Conservation (phyloP, 768 basidiomycete species). For the Boletus sp. region DNA sequence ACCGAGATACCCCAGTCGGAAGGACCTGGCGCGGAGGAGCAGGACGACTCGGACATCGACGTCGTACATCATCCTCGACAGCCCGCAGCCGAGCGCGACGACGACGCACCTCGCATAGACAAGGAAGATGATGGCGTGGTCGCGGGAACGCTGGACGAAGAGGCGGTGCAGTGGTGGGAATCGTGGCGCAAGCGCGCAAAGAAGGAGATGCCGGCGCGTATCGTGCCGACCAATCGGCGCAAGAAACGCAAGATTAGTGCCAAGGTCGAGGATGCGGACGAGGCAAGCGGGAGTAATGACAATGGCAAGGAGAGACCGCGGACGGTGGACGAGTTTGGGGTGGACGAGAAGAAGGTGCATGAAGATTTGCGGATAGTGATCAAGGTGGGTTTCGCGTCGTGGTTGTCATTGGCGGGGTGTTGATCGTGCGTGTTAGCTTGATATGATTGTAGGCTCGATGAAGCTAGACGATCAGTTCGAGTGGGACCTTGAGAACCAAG, state of each 20-base stretch:
- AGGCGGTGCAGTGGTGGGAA: conserved; percentile 63
- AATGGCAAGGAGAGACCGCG: conserved; percentile 44
- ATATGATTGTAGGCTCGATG: conserved; percentile 90
- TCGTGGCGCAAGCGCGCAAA: conserved; percentile 57
- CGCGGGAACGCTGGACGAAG: conserved; percentile 43
- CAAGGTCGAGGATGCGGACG: conserved; percentile 24
- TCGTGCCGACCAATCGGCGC: conserved; percentile 30
- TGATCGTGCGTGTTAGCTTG: conserved; percentile 55
- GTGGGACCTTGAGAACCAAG: conserved; percentile 86
- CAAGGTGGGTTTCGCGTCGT: conserved; percentile 55
- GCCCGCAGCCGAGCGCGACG: conserved; percentile 13
- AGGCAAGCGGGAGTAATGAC: conserved; percentile 21
- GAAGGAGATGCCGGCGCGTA: conserved; percentile 29
- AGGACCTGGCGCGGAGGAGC: conserved; percentile 25
- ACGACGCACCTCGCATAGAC: conserved; percentile 23
- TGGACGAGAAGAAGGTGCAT: conserved; percentile 60
- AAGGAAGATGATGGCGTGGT: conserved; percentile 22
- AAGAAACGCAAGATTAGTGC: conserved; percentile 42
- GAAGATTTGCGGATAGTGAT: conserved; percentile 92
- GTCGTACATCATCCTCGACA: conserved; percentile 13
- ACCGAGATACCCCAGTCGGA: conserved; percentile 24
- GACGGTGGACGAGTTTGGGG: conserved; percentile 56
- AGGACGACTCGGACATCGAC: conserved; percentile 29
- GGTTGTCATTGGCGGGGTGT: not conserved
- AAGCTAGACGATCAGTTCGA: conserved; percentile 97